Conservation (phyloP, 2,329 filamentous ascomycete species). For the Fusarium sp. region DNA sequence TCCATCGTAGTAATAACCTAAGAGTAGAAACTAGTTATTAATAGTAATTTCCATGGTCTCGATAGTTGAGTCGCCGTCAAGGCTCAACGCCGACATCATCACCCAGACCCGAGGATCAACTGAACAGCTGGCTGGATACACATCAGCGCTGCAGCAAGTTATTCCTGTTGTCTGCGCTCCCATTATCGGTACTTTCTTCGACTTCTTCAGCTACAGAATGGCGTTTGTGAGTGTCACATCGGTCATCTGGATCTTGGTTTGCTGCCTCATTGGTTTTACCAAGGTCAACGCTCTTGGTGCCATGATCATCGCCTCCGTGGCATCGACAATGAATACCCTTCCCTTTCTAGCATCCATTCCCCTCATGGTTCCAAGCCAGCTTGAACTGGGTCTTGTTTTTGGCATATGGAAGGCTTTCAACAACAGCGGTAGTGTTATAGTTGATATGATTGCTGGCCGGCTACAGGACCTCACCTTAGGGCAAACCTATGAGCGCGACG, state of each 20-base stretch:
- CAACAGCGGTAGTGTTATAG: constrained; percentile 43
- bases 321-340: constrained; percentile 42
- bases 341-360: constrained; percentile 43
- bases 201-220: constrained; percentile 40
- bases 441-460: constrained; percentile 44
- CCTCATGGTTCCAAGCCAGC: constrained; percentile 18
- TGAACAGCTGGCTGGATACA: constrained; percentile 44
- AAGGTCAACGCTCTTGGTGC: constrained; percentile 34
- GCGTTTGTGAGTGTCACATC: constrained; percentile 43
- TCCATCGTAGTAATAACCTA: too few relatives aligned
- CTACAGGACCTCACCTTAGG: constrained; percentile 43
- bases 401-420: constrained; percentile 47
- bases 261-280: constrained; percentile 39
- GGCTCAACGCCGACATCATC: constrained; percentile 41
- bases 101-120: constrained; percentile 40
- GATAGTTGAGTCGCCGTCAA: too few relatives aligned
- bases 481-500: constrained; percentile 41
- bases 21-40: too few relatives aligned
- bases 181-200: constrained; percentile 37
- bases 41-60: too few relatives aligned
- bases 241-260: constrained; percentile 35
- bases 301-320: constrained; percentile 45
- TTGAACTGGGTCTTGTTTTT: constrained; percentile 41
- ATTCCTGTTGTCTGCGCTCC: constrained; percentile 43
- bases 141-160: constrained; percentile 43